A percentile compares a stretch with the other conserved stretches of the same genome.
phyloP scores from a whole-genome alignment of 106 monocot species.

The Dendrobium catenatum region DNA sequence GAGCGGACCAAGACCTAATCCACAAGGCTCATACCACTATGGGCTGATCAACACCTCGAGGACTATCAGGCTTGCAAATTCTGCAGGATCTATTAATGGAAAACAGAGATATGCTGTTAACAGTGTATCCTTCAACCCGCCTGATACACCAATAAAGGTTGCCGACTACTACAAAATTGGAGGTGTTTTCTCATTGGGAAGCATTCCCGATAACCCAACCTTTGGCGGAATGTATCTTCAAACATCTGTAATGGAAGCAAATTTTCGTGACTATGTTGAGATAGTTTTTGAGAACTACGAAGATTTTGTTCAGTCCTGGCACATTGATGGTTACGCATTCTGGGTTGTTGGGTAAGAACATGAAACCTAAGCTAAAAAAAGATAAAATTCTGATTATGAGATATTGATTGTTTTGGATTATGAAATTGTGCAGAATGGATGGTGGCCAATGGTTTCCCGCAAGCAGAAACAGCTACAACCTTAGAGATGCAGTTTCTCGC shows the following conservation, averaged over 20 bases:
- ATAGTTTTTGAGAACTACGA: slow-evolving; percentile 64
- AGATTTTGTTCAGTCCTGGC: slow-evolving; percentile 54
- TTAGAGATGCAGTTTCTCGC: slow-evolving; percentile 32
- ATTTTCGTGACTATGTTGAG: slow-evolving; percentile 57
- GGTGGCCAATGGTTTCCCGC: slow-evolving; percentile 36
- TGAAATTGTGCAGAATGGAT: slow-evolving; percentile 33
- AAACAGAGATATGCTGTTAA: slow-evolving; percentile 62
- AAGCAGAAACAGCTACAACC: slow-evolving; percentile 37
- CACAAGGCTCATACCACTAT: slow-evolving; percentile 76
- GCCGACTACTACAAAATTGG: slow-evolving; percentile 55
- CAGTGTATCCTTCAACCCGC: slow-evolving; percentile 48
- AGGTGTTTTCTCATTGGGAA: slow-evolving; percentile 45
- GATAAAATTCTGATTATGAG: not conserved
- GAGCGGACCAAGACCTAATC: slow-evolving; percentile 66
- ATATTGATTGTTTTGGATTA: not conserved
- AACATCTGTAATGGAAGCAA: slow-evolving; percentile 57
- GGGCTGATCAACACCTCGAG: slow-evolving; percentile 50
- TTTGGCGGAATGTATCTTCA: slow-evolving; percentile 40
- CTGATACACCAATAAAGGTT: slow-evolving; percentile 59
- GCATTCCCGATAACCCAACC: slow-evolving; percentile 47
- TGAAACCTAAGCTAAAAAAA: not conserved
- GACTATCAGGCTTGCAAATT: slow-evolving; percentile 70
- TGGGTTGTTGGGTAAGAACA: slow-evolving; percentile 53
- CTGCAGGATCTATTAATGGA: slow-evolving; percentile 47
- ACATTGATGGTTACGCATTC: slow-evolving; percentile 59